Evolutionary conservation across 164 flowering plant genomes (phyloP).

Genomic region (Aristolochia fimbriata): DNA sequence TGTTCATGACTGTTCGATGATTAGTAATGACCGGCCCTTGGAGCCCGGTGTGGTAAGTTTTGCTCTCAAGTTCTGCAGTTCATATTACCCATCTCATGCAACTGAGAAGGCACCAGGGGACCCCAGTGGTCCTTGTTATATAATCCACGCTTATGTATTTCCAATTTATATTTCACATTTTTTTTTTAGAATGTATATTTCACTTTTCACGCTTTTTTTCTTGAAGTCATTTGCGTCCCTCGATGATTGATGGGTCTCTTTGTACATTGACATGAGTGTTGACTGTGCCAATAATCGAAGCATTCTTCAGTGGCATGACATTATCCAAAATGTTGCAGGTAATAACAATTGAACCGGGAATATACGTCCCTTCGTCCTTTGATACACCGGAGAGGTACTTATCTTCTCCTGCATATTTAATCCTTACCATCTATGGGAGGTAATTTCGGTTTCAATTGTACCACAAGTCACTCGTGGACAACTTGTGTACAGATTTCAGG

Average conservation of each 20-base stretch:
- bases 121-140: background rate
- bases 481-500: slow-evolving; percentile 41
- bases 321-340: slow-evolving; percentile 29
- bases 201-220: background rate
- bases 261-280: too few species aligned
- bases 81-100: too few species aligned
- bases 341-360: slow-evolving; percentile 94
- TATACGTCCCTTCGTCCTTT: slow-evolving; percentile 60
- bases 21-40: slow-evolving; percentile 57
- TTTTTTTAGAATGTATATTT: background rate
- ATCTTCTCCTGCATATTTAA: background rate
- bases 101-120: background rate
- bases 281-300: too few species aligned
- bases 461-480: slow-evolving; percentile 1
- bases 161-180: background rate
- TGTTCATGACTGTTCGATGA: slow-evolving; percentile 72
- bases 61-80: background rate
- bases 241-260: too few species aligned
- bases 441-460: too few species aligned
- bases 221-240: background rate
- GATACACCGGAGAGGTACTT: slow-evolving; percentile 64
- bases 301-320: too few species aligned
- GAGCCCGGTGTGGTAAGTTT: slow-evolving; percentile 95
- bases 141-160: too few species aligned
- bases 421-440: background rate